phyloP scores from a whole-genome alignment of 768 basidiomycete genomes.

The Rhodotorula diobovata region DNA sequence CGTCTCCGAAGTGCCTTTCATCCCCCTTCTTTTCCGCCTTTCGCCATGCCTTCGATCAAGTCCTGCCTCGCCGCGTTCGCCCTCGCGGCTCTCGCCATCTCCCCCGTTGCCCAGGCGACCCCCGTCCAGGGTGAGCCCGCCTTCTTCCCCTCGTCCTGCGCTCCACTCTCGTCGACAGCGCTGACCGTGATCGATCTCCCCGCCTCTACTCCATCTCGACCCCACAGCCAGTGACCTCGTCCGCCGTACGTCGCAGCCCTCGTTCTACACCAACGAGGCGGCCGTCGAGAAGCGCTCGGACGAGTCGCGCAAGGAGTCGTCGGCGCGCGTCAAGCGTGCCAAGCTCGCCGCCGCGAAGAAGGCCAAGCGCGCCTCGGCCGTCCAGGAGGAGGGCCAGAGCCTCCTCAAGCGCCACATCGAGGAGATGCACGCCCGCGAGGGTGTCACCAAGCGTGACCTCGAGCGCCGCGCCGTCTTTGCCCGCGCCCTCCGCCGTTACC shows the following conservation, averaged over 20 bases:
- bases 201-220: background rate
- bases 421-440: background rate
- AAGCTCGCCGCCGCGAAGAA: constrained; percentile 15
- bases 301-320: constrained; percentile 15
- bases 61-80: constrained; percentile 29
- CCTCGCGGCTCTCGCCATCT: constrained; percentile 31
- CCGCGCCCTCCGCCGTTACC: constrained; percentile 5
- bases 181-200: too few species aligned
- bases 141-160: too few species aligned
- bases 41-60: constrained; percentile 26
- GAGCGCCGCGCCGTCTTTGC: constrained; percentile 6
- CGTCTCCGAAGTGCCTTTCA: background rate
- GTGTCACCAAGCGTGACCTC: constrained; percentile 1
- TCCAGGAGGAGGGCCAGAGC: background rate
- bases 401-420: constrained; percentile 12
- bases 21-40: background rate
- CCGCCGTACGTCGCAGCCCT: constrained; percentile 8
- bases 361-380: constrained; percentile 2
- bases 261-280: constrained; percentile 19
- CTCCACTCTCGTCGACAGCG: background rate
- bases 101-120: constrained; percentile 24
- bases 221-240: constrained; percentile 5
- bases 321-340: constrained; percentile 28
- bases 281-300: constrained; percentile 16
- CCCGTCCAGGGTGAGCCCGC: constrained; percentile 16